Percentiles rank a stretch among this genome's conserved stretches.
Evolutionary conservation across 257 asterid species (phyloP).

Genomic region (Nyctanthes arbortristis): DNA sequence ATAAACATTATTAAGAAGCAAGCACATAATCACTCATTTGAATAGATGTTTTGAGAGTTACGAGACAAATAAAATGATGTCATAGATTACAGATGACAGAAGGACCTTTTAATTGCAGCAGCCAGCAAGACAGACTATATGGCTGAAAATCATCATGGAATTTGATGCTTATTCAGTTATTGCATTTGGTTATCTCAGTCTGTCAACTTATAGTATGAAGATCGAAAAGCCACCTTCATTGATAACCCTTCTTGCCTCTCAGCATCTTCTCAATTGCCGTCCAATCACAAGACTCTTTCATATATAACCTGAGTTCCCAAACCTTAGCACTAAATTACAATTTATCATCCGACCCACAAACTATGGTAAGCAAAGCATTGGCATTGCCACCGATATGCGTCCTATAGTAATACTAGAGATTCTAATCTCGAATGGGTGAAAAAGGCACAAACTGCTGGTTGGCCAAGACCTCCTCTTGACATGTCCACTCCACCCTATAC

Average conservation of each 20-base stretch:
- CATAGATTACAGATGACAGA: too few relatives aligned
- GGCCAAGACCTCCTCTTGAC: constrained; percentile 52
- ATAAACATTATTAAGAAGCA: too few relatives aligned
- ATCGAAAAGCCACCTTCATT: constrained; percentile 55
- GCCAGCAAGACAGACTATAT: too few relatives aligned
- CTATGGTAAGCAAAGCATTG: constrained; percentile 64
- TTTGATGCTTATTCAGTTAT: too few relatives aligned
- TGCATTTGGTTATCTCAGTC: too few relatives aligned
- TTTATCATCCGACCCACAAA: constrained; percentile 51
- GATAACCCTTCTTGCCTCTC: constrained; percentile 41
- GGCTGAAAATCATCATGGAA: too few relatives aligned
- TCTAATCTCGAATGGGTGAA: constrained; percentile 66
- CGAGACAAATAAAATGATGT: too few relatives aligned
- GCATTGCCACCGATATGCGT: constrained; percentile 38
- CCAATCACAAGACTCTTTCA: constrained; percentile 60
- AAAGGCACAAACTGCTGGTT: constrained; percentile 40
- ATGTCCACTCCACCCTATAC: constrained; percentile 50
- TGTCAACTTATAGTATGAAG: constrained; percentile 36
- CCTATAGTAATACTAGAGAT: constrained; percentile 56
- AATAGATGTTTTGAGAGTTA: too few relatives aligned
- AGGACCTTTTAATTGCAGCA: too few relatives aligned
- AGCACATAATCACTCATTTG: too few relatives aligned
- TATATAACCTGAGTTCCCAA: constrained; percentile 60
- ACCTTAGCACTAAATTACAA: constrained; percentile 49
- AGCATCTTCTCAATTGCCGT: constrained; percentile 45